These are phyloP conservation scores for Aspergillus brasiliensis DNA, from an alignment of 2,329 filamentous ascomycete genomes.

Conservation along the genomic window DNA sequence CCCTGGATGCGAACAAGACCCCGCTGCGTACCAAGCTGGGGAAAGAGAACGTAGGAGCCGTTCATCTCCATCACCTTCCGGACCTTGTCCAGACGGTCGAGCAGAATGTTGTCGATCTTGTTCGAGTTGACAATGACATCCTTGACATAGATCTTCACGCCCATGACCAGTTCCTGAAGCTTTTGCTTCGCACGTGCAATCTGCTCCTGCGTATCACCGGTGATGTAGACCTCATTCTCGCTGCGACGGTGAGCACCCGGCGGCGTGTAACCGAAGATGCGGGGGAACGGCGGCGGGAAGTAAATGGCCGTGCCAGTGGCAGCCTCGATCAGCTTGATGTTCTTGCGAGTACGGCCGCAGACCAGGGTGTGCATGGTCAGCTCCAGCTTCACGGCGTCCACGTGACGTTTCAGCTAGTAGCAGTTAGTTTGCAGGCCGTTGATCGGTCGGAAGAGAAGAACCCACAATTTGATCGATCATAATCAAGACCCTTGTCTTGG, in stretches of 20 bases:
- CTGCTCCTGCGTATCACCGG: slow-evolving; percentile 79
- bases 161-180: slow-evolving; percentile 79
- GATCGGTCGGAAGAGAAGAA: slow-evolving; percentile 18
- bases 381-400: slow-evolving; percentile 81
- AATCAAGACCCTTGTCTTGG: slow-evolving; percentile 92
- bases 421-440: slow-evolving; percentile 17
- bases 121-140: slow-evolving; percentile 85
- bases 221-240: slow-evolving; percentile 91
- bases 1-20: slow-evolving; percentile 88
- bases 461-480: slow-evolving; percentile 92
- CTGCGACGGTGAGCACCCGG: slow-evolving; percentile 78
- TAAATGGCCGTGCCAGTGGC: slow-evolving; percentile 96
- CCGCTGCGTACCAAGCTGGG: slow-evolving; percentile 80
- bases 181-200: slow-evolving; percentile 90
- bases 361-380: slow-evolving; percentile 87
- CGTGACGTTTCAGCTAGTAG: slow-evolving; percentile 55
- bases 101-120: slow-evolving; percentile 92
- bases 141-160: slow-evolving; percentile 84
- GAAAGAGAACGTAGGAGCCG: slow-evolving; percentile 91
- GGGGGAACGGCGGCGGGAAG: slow-evolving; percentile 91
- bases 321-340: slow-evolving; percentile 97
- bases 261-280: slow-evolving; percentile 87
- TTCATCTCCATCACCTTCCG: slow-evolving; percentile 97
- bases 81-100: slow-evolving; percentile 91
- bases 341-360: slow-evolving; percentile 91